Base-by-base conservation (phyloP, 2,329 filamentous ascomycete genomes). In the Aspergillus quadricinctus region DNA sequence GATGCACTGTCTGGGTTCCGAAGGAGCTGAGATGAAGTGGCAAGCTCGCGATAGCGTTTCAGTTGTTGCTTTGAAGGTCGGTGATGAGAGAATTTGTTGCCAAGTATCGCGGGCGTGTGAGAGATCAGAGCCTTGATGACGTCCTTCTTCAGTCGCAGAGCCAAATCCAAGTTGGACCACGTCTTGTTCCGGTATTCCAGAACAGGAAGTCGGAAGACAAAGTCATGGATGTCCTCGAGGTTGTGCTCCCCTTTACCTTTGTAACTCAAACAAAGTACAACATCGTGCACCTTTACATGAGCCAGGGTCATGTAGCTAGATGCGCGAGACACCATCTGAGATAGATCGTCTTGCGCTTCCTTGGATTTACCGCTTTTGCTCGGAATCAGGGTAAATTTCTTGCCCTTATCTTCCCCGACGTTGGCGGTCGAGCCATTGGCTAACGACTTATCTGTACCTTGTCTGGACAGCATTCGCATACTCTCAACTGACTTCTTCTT, bases 151-250 rank as follows among this genome's bases (percentile, higher is more conserved):
- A 99, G 81, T 14, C 92, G 89, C 49, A 97, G 81, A 0, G 93
- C 92, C 9, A 99, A 84, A 68, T 99, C 94, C 6, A 99, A 83
- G 71, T 97, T 99, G 6, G 92, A 97, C 94, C 94, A 99, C 8
- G 92, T 97, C 80, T 99, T 99, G 81, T 99, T 99, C 61, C 91
- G 86, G 77, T 96, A 97, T 72, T 99, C 94, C 49, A 99, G 87
- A 2, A 89, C 88, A 3, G 94, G 94, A 76, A 99, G 85, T 35
- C 91, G 87, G 83, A 99, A 99, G 50, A 99, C 94, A 64, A 99
- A 95, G 69, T 97, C 88, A 75, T 99, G 93, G 17, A 99, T 88
- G 73, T 99, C 95, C 76, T 97, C 92, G 56, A 99, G 83, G 67
- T 97, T 99, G 69, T 92, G 90, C 62, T 96, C 90, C 48, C 92